Evolutionary conservation across 23 red algal genomes (phyloP), one percentile per base, ranked within the genome.

Genomic region (Gracilaria domingensis): DNA sequence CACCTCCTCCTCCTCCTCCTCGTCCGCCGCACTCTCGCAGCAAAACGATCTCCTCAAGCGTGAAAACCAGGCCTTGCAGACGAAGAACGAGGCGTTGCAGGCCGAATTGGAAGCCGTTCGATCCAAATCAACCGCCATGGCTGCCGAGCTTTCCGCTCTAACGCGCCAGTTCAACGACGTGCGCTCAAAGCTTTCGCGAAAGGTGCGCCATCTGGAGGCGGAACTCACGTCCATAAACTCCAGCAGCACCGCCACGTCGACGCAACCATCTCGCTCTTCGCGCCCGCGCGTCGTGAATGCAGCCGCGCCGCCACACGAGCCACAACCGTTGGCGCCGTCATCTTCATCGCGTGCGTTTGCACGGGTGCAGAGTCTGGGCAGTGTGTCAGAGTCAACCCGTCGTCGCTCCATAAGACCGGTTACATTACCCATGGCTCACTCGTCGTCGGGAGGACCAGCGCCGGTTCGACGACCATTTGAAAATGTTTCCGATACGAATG

Each of bases 361-460:
- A 16, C 49, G 66, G 12, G 83, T 87, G n/a, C 62, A 73, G 54
- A 75, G 66, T 30, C 23, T 64, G n/a, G 83, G 83, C 23, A 75
- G 51, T 67, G 80, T 83, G 37, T 24, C 34, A 13, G 80, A 83
- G 23, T 66, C 57, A 13, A 20, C 39, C 7, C 57, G 80, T 20
- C 50, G 80, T 39, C 57, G 57, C 8, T 55, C 30, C 12, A 40
- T 35, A 21, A 30, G 83, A 14, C 23, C 34, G 64, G 26, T 37
- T 12, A 45, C 69, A 4, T 33, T 51, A 1, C 24, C 45, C 0
- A 14, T 20, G 2, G 16, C 36, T 12, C 36, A 26, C 5, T 45
- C 42, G 42, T 11, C 4, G 42, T 45, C 42, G 42, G 42, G 42
- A 4, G n/a, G n/a, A n/a, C n/a, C n/a, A n/a, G 42, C 42, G 4